Evolutionary conservation across 371 early-diverging fungal genomes (phyloP).

Genomic region (Mortierella sp.): DNA sequence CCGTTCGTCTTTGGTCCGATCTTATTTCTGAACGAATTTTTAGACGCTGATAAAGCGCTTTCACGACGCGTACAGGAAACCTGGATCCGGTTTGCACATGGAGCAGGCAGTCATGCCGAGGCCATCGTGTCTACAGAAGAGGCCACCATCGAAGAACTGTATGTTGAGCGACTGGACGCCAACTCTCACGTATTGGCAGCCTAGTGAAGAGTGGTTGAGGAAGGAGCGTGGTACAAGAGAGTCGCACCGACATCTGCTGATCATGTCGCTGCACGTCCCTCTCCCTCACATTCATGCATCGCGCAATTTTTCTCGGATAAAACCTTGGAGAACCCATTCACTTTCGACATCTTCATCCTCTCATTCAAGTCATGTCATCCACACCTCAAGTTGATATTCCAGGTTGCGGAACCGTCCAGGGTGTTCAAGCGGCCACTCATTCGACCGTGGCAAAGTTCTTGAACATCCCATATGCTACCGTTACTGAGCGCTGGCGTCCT

Average conservation of each 20-base stretch:
- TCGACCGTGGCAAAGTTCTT: constrained; percentile 39
- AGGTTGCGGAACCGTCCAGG: constrained; percentile 26
- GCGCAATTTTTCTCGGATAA: background rate
- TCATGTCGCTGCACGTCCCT: too few relatives aligned
- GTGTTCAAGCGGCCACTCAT: constrained; percentile 14
- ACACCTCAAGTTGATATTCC: constrained; percentile 35
- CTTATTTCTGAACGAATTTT: constrained; percentile 18
- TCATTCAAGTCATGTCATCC: constrained; percentile 9
- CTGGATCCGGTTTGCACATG: constrained; percentile 50
- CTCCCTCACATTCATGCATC: too few relatives aligned
- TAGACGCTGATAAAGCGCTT: constrained; percentile 37
- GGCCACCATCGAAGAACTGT: constrained; percentile 37
- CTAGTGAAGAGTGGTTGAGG: constrained; percentile 26
- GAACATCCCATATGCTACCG: constrained; percentile 48
- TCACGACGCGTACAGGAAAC: constrained; percentile 19
- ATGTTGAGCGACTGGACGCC: constrained; percentile 41
- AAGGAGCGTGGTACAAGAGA: constrained; percentile 12
- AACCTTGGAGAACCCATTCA: background rate
- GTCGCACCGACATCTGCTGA: constrained; percentile 2
- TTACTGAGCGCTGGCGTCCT: constrained; percentile 41
- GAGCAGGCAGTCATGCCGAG: constrained; percentile 34
- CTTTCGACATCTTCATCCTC: background rate
- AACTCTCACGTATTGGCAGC: constrained; percentile 36
- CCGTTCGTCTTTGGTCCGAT: constrained; percentile 43
- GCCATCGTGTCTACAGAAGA: constrained; percentile 45